A percentile compares a stretch with the other conserved stretches of the same genome.
Evolutionary conservation across 2,329 filamentous ascomycete genomes (phyloP).

Genomic region (Ophiostoma sp.): DNA sequence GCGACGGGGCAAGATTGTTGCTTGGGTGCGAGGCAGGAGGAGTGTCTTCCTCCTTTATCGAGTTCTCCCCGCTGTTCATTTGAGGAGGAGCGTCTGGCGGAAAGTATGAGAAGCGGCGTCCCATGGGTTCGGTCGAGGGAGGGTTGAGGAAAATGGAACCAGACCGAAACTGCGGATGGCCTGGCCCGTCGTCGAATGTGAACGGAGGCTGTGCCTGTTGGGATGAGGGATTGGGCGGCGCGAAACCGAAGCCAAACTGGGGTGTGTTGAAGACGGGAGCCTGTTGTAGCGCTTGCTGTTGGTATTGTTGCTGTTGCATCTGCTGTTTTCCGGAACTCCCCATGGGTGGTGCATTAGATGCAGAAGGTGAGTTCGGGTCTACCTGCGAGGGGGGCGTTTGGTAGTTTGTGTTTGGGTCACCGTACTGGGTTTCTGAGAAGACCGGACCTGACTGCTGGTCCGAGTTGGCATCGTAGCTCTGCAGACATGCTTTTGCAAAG

Average conservation of each 20-base stretch:
- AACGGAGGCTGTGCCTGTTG: conserved; percentile 17
- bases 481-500: conserved; percentile 77
- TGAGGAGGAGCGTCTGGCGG: conserved; percentile 43
- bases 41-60: conserved; percentile 34
- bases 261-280: conserved; percentile 44
- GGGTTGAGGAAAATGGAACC: conserved; percentile 62
- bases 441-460: conserved; percentile 33
- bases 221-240: conserved; percentile 46
- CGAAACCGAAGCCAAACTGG: conserved; percentile 55
- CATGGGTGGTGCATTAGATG: conserved; percentile 37
- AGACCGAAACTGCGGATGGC: conserved; percentile 52
- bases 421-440: conserved; percentile 26
- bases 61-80: conserved; percentile 23
- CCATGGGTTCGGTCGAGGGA: conserved; percentile 47
- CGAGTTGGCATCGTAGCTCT: conserved; percentile 68
- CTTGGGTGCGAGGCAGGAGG: conserved; percentile 29
- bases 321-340: conserved; percentile 18
- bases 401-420: conserved; percentile 31
- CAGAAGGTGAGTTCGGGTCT: conserved; percentile 44
- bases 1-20: conserved; percentile 26
- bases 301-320: conserved; percentile 31
- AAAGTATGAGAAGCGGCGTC: conserved; percentile 58
- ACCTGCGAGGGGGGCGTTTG: conserved; percentile 45
- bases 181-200: conserved; percentile 31
- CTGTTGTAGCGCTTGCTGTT: conserved; percentile 33